These are phyloP conservation scores for Phytopythium vexans DNA, from an alignment of 352 stramenopile species.

Conservation along the genomic window DNA sequence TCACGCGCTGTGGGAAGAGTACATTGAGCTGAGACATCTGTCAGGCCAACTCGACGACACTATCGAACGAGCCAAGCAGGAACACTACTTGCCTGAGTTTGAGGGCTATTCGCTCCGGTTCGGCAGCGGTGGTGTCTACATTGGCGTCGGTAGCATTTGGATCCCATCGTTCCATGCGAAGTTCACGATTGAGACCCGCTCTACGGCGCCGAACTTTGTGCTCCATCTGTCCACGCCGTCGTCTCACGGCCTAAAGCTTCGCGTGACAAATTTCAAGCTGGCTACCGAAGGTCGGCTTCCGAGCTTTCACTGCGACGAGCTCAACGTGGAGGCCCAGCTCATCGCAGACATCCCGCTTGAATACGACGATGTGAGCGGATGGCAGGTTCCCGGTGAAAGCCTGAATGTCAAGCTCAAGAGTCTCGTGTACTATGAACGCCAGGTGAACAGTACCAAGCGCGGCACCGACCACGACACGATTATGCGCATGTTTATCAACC, in stretches of 20 bases:
- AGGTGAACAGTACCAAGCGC: slow-evolving; percentile 48
- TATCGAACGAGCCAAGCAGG: slow-evolving; percentile 64
- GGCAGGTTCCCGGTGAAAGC: slow-evolving; percentile 55
- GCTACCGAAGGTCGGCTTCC: slow-evolving; percentile 60
- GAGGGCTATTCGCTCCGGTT: slow-evolving; percentile 63
- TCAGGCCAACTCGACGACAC: slow-evolving; percentile 51
- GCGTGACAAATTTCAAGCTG: slow-evolving; percentile 62
- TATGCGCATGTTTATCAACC: slow-evolving; percentile 81
- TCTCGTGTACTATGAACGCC: slow-evolving; percentile 70
- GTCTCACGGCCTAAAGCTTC: slow-evolving; percentile 52
- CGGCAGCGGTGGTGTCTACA: slow-evolving; percentile 65
- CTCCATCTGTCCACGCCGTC: slow-evolving; percentile 63
- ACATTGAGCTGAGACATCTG: slow-evolving; percentile 64
- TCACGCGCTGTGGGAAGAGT: slow-evolving; percentile 51
- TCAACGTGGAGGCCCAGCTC: slow-evolving; percentile 72
- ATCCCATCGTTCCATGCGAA: slow-evolving; percentile 69
- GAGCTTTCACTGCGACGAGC: slow-evolving; percentile 72
- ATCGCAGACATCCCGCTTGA: slow-evolving; percentile 62
- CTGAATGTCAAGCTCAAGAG: slow-evolving; percentile 67
- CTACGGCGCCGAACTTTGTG: slow-evolving; percentile 50
- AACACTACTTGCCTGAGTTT: slow-evolving; percentile 60
- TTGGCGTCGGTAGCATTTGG: slow-evolving; percentile 71
- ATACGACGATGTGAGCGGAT: slow-evolving; percentile 56
- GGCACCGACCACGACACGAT: slow-evolving; percentile 70
- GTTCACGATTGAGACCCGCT: slow-evolving; percentile 69